phyloP scores from a whole-genome alignment of 768 basidiomycete genomes.

The Strobilomyces confusus region DNA sequence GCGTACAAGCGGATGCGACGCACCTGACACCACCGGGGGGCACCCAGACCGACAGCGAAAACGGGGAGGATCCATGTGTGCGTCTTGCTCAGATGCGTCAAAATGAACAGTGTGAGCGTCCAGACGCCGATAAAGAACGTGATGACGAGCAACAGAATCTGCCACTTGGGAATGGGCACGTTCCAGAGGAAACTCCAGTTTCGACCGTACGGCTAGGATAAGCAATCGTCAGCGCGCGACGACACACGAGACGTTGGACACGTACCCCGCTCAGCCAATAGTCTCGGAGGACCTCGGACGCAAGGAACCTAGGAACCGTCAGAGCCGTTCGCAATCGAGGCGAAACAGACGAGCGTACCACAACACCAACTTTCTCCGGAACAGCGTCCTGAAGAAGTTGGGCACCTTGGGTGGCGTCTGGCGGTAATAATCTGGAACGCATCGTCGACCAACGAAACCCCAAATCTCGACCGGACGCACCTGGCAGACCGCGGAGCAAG shows the following conservation, averaged over 20 bases:
- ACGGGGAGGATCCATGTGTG: slow-evolving; percentile 95
- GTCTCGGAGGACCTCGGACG: slow-evolving; percentile 87
- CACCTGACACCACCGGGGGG: slow-evolving; percentile 93
- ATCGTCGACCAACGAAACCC: slow-evolving; percentile 4
- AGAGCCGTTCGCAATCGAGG: background rate
- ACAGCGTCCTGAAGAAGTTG: slow-evolving; percentile 84
- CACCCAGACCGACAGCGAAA: slow-evolving; percentile 92
- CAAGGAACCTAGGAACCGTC: slow-evolving; percentile 56
- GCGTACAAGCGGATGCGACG: slow-evolving; percentile 2
- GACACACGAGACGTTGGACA: slow-evolving; percentile 9
- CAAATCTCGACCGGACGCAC: slow-evolving; percentile 35
- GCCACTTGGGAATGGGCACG: slow-evolving; percentile 77
- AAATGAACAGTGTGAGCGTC: slow-evolving; percentile 65
- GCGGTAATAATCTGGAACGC: slow-evolving; percentile 68
- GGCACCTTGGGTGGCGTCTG: slow-evolving; percentile 95
- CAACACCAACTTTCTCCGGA: slow-evolving; percentile 86
- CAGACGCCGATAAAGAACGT: slow-evolving; percentile 87
- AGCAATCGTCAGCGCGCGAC: slow-evolving; percentile 12
- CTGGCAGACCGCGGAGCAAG: slow-evolving; percentile 83
- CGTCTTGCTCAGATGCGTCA: slow-evolving; percentile 86
- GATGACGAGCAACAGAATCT: slow-evolving; percentile 74
- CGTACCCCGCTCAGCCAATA: slow-evolving; percentile 87
- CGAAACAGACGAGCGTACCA: slow-evolving; percentile 44
- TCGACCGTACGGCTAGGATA: slow-evolving; percentile 76
- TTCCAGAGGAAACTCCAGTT: slow-evolving; percentile 96